Conservation (phyloP, 257 asterid genomes). For the Nyctanthes arbortristis region DNA sequence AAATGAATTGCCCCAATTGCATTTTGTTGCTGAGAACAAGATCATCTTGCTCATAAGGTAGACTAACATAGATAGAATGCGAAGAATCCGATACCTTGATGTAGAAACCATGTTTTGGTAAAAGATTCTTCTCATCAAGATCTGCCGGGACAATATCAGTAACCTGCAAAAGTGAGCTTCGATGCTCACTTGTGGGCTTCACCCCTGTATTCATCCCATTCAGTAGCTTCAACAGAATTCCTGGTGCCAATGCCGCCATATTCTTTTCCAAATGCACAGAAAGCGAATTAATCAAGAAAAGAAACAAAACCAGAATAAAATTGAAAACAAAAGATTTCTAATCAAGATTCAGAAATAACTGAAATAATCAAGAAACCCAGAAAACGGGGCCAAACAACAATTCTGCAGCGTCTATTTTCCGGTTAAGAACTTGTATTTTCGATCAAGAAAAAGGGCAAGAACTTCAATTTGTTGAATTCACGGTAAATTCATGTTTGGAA, state of each 20-base stretch:
- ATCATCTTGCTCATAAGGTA: constrained; percentile 86
- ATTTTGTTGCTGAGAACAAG: constrained; percentile 88
- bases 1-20: constrained; percentile 84
- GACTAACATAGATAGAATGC: constrained; percentile 76
- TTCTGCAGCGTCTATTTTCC: neutral
- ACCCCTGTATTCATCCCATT: constrained; percentile 73
- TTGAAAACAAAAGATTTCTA: neutral
- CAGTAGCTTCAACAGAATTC: constrained; percentile 72
- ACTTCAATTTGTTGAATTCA: neutral
- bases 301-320: neutral
- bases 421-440: neutral
- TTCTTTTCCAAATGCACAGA: neutral
- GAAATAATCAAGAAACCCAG: neutral
- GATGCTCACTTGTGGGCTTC: constrained; percentile 80
- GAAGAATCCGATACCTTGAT: constrained; percentile 86
- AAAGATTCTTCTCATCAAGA: constrained; percentile 78
- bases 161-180: constrained; percentile 82
- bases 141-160: constrained; percentile 92
- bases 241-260: constrained; percentile 87
- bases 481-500: neutral
- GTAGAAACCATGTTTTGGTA: constrained; percentile 84
- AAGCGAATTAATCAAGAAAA: neutral
- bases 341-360: neutral
- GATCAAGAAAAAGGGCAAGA: neutral
- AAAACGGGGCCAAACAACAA: neutral